Evolutionary conservation across 1,139 yeast species (phyloP), one percentile per base, ranked within the genome.

Genomic region (Blastobotrys ciferrii): DNA sequence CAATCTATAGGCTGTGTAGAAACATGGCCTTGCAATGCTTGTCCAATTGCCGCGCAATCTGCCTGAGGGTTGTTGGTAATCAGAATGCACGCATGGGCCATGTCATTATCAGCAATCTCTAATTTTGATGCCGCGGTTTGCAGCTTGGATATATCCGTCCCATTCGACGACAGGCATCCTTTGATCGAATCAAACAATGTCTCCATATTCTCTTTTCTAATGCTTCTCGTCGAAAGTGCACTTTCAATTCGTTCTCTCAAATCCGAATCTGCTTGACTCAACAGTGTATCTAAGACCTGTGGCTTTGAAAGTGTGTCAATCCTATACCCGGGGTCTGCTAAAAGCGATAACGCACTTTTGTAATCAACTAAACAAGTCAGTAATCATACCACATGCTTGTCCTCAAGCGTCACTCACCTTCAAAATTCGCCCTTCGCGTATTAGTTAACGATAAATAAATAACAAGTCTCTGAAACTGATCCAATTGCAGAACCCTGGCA

Each of bases 381-480:
- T n/a, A n/a, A n/a, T n/a, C n/a, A n/a, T n/a, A n/a, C n/a, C n/a
- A n/a, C n/a, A n/a, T n/a, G n/a, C n/a, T n/a, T n/a, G n/a, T n/a
- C 28, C 28, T 23, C 28, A 23, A 9, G 9, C 9, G 28, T 23
- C 28, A 23, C 28, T 23, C 9, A 23, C 28, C 28, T 9, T 23
- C 28, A 23, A 23, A 23, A 23, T 23, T 23, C 28, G 14, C 40
- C 28, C 12, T 36, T 36, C 18, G 40, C 17, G 40, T 36, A 36
- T 36, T 36, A 36, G 40, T 36, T 36, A 36, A 36, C 28, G 40
- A 36, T 36, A 36, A 36, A 36, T 36, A 30, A 41, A 41, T 30
- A 32, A 41, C 44, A 13, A 41, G 35, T 37, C 28, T 17, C 17
- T 42, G 39, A 6, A 42, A 15, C 3, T 19, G 39, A 18, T 33